Evolutionary conservation across 441 rosid genomes (phyloP), one percentile per base, ranked within the genome.

Genomic region (Erodium texanum): DNA sequence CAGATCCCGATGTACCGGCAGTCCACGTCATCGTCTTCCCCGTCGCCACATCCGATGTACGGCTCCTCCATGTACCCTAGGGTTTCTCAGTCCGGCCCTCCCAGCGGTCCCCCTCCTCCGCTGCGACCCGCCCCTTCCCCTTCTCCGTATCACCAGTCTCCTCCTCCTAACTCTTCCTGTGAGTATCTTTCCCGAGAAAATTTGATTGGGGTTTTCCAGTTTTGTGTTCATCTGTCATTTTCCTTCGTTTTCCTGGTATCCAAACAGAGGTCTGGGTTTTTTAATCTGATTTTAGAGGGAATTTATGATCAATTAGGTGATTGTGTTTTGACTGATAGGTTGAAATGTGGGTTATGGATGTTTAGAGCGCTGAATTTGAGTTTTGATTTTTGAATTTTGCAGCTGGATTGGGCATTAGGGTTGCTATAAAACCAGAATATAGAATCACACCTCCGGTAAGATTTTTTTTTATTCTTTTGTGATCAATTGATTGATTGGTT

Each of bases 391-490:
- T 6, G 27, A 56, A 34, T n/a, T 34, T 71, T 71, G 76, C 84
- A 86, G 96, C 94, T 22, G 96, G 93, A 80, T 75, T 89, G 73
- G 98, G 99, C 14, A 84, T 94, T 70, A 87, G 81, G 72, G 86
- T 94, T 78, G 74, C 81, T 48, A 20, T 87, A 65, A 94, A 92
- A 70, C 91, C 97, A 8, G 90, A 89, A 72, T 94, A 84, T 76
- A 85, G 96, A 36, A 87, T 92, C 54, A 80, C 96, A 70, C 96
- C 90, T 10, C 98, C 92, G 70, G 99, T 94, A 82, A 72, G 78
- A 34, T 77, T 52, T 52, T 52, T 52, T 6, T 22, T 3, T 45
- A n/a, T 45, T 52, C 9, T 24, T 32, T 9, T 11, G 19, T 61
- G 9, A 24, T 11, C 22, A 8, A 63, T n/a, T 3, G 24, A 61